phyloP scores from a whole-genome alignment of 768 basidiomycete species.

The Gloeostereum incarnatum region DNA sequence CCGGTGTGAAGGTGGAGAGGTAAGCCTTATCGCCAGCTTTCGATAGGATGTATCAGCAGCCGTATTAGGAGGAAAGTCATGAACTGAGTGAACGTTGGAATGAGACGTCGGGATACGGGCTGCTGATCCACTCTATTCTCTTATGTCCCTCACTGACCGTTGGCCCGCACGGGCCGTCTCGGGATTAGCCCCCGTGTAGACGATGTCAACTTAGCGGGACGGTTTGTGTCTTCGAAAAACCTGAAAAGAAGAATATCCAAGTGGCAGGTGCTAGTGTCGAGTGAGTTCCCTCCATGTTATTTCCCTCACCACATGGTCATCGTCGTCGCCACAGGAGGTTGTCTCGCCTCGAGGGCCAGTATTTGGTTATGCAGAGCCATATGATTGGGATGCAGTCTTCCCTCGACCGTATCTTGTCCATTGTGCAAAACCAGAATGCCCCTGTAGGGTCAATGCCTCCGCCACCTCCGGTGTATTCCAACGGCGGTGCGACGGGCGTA shows the following conservation, averaged over 20 bases:
- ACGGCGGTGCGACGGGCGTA: background rate
- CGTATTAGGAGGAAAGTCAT: no score
- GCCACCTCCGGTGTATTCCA: constrained; percentile 13
- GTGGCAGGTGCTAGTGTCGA: constrained; percentile 62
- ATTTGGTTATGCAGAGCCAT: constrained; percentile 86
- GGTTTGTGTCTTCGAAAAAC: constrained; percentile 83
- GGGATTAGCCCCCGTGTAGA: constrained; percentile 75
- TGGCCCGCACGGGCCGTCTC: constrained; percentile 65
- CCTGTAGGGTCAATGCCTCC: constrained; percentile 21
- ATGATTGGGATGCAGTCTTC: constrained; percentile 94
- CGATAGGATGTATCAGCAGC: no score
- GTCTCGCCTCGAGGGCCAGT: constrained; percentile 80
- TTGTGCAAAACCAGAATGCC: constrained; percentile 42
- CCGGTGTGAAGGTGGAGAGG: no score
- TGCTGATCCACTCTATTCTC: no score
- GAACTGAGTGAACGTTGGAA: no score
- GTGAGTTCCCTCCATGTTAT: constrained; percentile 30
- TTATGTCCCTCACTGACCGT: constrained; percentile 30
- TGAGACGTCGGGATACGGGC: no score
- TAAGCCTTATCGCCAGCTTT: no score
- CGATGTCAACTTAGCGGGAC: constrained; percentile 79
- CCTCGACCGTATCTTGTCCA: constrained; percentile 71
- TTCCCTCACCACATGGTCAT: constrained; percentile 11
- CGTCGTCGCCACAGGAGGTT: constrained; percentile 46
- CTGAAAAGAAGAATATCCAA: constrained; percentile 72